A percentile compares a stretch with the other conserved stretches of the same genome.
Evolutionary conservation across 2,329 filamentous ascomycete genomes (phyloP).

Genomic region (Gremmenia infestans): DNA sequence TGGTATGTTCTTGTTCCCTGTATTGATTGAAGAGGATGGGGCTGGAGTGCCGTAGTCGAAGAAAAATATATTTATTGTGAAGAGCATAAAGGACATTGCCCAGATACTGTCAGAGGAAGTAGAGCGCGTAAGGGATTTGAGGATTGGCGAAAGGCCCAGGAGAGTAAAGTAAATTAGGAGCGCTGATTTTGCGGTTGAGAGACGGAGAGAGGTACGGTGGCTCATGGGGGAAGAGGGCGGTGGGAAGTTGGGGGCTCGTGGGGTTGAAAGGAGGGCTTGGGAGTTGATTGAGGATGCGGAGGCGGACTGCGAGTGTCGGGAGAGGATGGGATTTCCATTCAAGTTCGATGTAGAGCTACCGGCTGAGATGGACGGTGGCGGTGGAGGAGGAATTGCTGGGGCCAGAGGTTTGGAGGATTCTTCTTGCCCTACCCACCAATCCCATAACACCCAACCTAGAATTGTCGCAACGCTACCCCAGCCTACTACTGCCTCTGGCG

Average conservation of each 20-base stretch:
- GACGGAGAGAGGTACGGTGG: constrained; percentile 50
- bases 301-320: constrained; percentile 44
- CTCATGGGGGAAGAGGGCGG: constrained; percentile 25
- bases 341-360: constrained; percentile 27
- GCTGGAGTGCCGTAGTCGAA: constrained; percentile 76
- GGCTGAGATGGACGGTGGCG: constrained; percentile 29
- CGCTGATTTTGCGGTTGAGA: constrained; percentile 87
- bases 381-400: constrained; percentile 16
- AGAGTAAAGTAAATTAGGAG: constrained; percentile 89
- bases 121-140: constrained; percentile 91
- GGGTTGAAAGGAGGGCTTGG: constrained; percentile 19
- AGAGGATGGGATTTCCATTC: constrained; percentile 16
- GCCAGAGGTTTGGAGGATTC: constrained; percentile 36
- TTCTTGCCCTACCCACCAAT: constrained; percentile 78
- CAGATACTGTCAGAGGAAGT: constrained; percentile 94
- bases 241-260: constrained; percentile 28
- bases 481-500: constrained; percentile 81
- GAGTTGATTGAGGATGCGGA: constrained; percentile 54
- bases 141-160: constrained; percentile 85
- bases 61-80: constrained; percentile 94
- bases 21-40: constrained; percentile 51
- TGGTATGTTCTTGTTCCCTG: constrained; percentile 34
- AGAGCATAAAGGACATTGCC: constrained; percentile 90
- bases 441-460: constrained; percentile 85
- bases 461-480: constrained; percentile 80